phyloP scores from a whole-genome alignment of 75 land plant species.

The Pinus taeda region DNA sequence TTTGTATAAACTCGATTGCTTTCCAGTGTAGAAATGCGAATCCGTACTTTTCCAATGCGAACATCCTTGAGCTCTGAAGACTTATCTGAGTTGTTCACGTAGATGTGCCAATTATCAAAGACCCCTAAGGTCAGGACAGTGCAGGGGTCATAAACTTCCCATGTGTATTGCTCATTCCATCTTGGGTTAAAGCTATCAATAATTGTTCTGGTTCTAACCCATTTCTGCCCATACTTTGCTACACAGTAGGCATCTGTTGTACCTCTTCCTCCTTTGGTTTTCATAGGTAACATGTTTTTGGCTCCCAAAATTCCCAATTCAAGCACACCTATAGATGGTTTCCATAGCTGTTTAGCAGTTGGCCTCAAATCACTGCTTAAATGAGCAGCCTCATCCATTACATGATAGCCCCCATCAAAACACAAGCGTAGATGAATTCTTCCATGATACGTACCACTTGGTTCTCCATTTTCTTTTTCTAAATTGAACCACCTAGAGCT shows the following conservation, averaged over 20 bases:
- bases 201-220: conserved; percentile 73
- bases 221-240: conserved; percentile 77
- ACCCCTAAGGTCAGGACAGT: conserved; percentile 75
- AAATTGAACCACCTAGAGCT: conserved; percentile 55
- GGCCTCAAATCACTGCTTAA: conserved; percentile 56
- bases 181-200: conserved; percentile 49
- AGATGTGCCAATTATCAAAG: conserved; percentile 16
- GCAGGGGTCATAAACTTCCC: conserved; percentile 83
- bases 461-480: conserved; percentile 15
- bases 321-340: conserved; percentile 54
- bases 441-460: conserved; percentile 11
- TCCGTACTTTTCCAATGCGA: conserved; percentile 67
- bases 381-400: conserved; percentile 64
- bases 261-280: conserved; percentile 52
- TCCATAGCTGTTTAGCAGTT: conserved; percentile 70
- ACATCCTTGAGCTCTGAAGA: conserved; percentile 24
- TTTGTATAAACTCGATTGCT: conserved; percentile 69
- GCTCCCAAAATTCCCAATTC: conserved; percentile 73
- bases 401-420: conserved; percentile 83
- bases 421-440: conserved; percentile 56
- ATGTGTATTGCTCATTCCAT: conserved; percentile 88
- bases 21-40: conserved; percentile 75
- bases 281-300: conserved; percentile 51
- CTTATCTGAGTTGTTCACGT: background rate
- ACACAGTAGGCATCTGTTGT: conserved; percentile 69